Conservation (phyloP, 192 early-diverging fungal genomes). For the Rhizoclosmatium globosum region DNA sequence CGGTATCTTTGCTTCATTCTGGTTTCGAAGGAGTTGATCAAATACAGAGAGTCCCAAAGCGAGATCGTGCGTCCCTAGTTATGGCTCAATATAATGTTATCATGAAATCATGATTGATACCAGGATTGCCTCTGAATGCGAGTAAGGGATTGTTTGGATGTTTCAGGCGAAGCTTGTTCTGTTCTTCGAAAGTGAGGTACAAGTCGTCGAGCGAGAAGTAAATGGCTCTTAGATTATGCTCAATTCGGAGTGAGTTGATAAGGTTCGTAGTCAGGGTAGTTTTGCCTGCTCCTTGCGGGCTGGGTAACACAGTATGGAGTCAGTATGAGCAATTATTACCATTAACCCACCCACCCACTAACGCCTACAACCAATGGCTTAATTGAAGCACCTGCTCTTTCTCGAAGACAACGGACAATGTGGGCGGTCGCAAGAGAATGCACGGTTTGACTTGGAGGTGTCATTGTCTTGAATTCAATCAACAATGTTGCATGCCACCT, state of each 20-base stretch:
- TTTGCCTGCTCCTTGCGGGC: slow-evolving; percentile 80
- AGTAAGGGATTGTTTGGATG: slow-evolving; percentile 76
- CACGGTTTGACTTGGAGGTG: background rate
- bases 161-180: slow-evolving; percentile 51
- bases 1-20: slow-evolving; percentile 60
- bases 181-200: slow-evolving; percentile 78
- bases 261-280: slow-evolving; percentile 44
- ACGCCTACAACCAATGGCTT: slow-evolving; percentile 77
- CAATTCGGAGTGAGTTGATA: slow-evolving; percentile 4
- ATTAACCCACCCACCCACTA: slow-evolving; percentile 51
- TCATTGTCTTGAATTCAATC: background rate
- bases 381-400: slow-evolving; percentile 36
- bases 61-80: slow-evolving; percentile 80
- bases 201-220: slow-evolving; percentile 76
- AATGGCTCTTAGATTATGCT: slow-evolving; percentile 19
- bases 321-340: background rate
- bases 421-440: background rate
- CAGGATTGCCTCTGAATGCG: slow-evolving; percentile 85
- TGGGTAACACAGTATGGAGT: background rate
- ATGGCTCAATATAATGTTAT: background rate
- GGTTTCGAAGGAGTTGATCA: slow-evolving; percentile 45
- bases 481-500: background rate
- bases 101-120: background rate
- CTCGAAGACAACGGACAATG: slow-evolving; percentile 3
- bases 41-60: slow-evolving; percentile 66